These are phyloP conservation scores for Petunia axillaris DNA, from an alignment of 257 asterid genomes.

Conservation along the genomic window DNA sequence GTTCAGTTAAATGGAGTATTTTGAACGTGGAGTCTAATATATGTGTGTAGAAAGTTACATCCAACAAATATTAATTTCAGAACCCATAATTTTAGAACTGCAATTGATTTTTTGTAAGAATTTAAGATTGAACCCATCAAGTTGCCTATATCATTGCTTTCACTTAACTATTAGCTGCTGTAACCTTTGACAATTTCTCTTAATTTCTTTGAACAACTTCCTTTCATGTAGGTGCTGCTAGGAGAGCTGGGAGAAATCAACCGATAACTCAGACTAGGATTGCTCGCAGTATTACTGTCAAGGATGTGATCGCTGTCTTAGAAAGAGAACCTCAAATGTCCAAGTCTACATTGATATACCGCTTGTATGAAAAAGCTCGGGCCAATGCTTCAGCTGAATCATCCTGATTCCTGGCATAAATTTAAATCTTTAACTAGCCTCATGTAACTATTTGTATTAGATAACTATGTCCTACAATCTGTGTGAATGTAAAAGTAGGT, in stretches of 20 bases:
- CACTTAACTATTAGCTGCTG: conserved; percentile 5
- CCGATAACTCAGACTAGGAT: conserved; percentile 48
- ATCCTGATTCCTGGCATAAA: conserved; percentile 17
- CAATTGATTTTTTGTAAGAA: too few species aligned
- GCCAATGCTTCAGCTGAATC: conserved; percentile 45
- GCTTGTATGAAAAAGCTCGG: conserved; percentile 55
- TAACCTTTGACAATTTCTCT: not conserved
- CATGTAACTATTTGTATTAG: not conserved
- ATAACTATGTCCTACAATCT: not conserved
- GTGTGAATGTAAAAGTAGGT: not conserved
- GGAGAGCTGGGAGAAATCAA: conserved; percentile 72
- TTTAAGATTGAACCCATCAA: too few species aligned
- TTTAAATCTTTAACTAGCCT: not conserved
- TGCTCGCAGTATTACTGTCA: conserved; percentile 65
- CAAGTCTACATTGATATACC: conserved; percentile 65
- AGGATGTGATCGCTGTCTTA: conserved; percentile 79
- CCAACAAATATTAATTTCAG: too few species aligned
- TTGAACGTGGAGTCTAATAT: too few species aligned
- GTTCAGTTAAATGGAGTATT: too few species aligned
- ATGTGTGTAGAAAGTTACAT: too few species aligned
- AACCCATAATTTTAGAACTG: too few species aligned
- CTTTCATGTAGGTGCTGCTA: conserved; percentile 45
- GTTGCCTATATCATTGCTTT: too few species aligned
- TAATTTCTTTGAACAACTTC: not conserved
- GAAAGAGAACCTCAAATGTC: conserved; percentile 98